Conservation (phyloP, 2,329 filamentous ascomycete genomes). For the Claviceps quebecensis region DNA sequence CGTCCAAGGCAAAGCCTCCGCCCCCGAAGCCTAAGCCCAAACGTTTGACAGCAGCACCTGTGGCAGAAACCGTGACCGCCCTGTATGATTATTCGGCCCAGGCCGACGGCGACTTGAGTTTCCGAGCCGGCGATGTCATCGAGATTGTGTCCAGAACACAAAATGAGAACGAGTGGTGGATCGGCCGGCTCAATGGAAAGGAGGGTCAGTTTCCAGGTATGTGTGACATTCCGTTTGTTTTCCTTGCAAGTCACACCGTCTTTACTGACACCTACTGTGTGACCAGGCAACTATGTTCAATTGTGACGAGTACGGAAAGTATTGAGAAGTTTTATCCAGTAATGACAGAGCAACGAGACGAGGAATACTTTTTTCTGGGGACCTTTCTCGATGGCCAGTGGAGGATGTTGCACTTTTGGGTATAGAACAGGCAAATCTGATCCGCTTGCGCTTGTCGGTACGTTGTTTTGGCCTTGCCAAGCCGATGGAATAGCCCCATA, state of each 20-base stretch:
- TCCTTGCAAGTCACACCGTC: background rate
- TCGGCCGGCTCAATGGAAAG: slow-evolving; percentile 62
- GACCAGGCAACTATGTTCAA: slow-evolving; percentile 5
- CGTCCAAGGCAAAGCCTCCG: slow-evolving; percentile 52
- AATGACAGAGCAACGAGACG: background rate
- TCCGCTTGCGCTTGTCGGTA: background rate
- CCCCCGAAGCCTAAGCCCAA: slow-evolving; percentile 70
- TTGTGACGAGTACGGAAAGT: background rate
- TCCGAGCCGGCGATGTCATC: slow-evolving; percentile 75
- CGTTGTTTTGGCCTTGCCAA: background rate
- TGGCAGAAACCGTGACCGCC: slow-evolving; percentile 69
- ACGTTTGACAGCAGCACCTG: slow-evolving; percentile 49
- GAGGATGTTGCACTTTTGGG: background rate
- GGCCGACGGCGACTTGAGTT: slow-evolving; percentile 85
- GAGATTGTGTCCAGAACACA: slow-evolving; percentile 73
- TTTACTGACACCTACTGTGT: background rate
- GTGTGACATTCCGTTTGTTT: slow-evolving; percentile 12
- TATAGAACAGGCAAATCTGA: background rate
- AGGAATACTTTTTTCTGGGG: background rate
- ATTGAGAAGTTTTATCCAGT: background rate
- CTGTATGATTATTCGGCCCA: slow-evolving; percentile 95
- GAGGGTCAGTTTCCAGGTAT: slow-evolving; percentile 90
- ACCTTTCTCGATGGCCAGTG: background rate
- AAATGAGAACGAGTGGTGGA: slow-evolving; percentile 98
- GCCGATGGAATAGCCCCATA: background rate